These are phyloP conservation scores for Galium porrigens DNA, from an alignment of 305 asterid genomes.

Conservation along the genomic window DNA sequence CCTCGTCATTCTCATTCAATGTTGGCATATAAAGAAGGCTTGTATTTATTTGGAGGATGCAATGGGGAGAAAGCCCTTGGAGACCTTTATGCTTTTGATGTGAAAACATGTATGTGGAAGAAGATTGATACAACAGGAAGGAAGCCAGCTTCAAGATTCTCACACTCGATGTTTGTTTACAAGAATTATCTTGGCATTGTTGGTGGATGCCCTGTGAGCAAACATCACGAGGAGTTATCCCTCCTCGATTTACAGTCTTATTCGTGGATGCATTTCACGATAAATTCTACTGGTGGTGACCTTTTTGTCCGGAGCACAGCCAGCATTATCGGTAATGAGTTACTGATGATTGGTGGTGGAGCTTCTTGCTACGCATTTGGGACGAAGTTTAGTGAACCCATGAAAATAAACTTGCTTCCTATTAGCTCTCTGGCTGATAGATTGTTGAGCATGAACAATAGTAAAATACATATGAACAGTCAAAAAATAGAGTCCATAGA, in stretches of 20 bases:
- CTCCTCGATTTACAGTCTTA: conserved; percentile 43
- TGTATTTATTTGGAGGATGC: conserved; percentile 79
- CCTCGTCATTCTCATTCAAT: conserved; percentile 91
- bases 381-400: conserved; percentile 76
- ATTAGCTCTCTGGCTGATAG: conserved; percentile 27
- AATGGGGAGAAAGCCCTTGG: conserved; percentile 70
- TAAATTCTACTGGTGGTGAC: conserved; percentile 40
- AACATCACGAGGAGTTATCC: conserved; percentile 41
- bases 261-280: conserved; percentile 50
- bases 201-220: conserved; percentile 85
- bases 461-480: conserved; percentile 19
- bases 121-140: conserved; percentile 39
- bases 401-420: conserved; percentile 45
- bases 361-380: conserved; percentile 98
- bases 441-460: conserved; percentile 13
- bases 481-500: conserved; percentile 14
- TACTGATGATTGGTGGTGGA: conserved; percentile 81
- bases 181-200: conserved; percentile 54
- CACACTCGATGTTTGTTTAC: conserved; percentile 69
- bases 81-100: conserved; percentile 52
- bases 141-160: conserved; percentile 65
- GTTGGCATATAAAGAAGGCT: conserved; percentile 36
- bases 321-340: conserved; percentile 44
- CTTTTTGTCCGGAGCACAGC: conserved; percentile 80
- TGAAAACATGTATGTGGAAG: conserved; percentile 46